Evolutionary conservation across 164 flowering plant genomes (phyloP), one percentile per base, ranked within the genome.

Genomic region (Warburgia ugandensis): DNA sequence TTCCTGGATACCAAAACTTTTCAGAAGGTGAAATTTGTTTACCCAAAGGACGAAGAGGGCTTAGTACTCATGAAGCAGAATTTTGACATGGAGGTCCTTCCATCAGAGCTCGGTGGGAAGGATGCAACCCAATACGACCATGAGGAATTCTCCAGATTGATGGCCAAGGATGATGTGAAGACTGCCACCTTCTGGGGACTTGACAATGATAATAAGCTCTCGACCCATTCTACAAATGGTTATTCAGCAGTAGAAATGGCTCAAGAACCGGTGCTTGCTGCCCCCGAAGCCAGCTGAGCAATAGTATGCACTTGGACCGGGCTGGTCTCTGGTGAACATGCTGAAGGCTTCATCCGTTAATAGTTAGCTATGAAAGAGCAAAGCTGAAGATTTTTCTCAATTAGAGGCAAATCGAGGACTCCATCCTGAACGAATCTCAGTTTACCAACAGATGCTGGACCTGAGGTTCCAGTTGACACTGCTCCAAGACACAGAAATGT

Each of bases 11-110:
- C 84, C 0, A 90, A 86, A 50, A 86, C 97, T 30, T 79, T 79
- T 55, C 80, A 77, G 60, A 86, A 86, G 75, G 94, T 86, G 61
- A 90, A 83, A 57, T 90, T 86, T 41, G 84, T 90, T 17, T 84
- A 90, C 62, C 92, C 94, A 2, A 83, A 84, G 60, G 78, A 84
- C 12, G 71, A 76, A 56, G 85, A 77, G 0, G 84, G 97, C 28
- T 78, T 77, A 17, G 94, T 81, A 66, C 75, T 84, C 21, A 86
- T 90, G 88, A 75, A 52, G 25, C 68, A 82, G 33, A 70, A 58
- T 58, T 90, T 90, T 28, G 92, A 90, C 23, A 68, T 74, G 60
- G 87, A 86, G 42, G 82, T 81, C 61, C 96, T 90, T 29, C 97
- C 97, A 17, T 62, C 74, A 0, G 94, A 77, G 39, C 76, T 90